These are phyloP conservation scores for Lablab purpureus DNA, from an alignment of 306 rosid genomes.

Conservation along the genomic window DNA sequence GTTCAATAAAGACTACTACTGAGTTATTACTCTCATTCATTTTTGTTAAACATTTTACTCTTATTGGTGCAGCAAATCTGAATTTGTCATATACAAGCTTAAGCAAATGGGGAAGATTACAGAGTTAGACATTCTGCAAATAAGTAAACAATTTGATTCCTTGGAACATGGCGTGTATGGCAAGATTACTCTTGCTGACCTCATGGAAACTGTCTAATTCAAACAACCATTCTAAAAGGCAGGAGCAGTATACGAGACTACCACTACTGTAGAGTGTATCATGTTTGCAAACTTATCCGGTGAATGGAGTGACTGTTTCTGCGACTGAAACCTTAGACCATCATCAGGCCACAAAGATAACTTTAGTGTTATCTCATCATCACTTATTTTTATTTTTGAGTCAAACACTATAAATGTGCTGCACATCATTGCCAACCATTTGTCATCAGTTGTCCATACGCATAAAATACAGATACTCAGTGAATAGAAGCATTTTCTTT, in stretches of 20 bases:
- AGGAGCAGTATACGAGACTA: not conserved
- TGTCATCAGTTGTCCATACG: not conserved
- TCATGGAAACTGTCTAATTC: conserved; percentile 56
- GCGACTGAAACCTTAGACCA: conserved; percentile 8
- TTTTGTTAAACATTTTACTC: conserved; percentile 6
- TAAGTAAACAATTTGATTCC: conserved; percentile 69
- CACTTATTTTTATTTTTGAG: not conserved
- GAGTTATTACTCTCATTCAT: conserved; percentile 12
- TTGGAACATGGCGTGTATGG: conserved; percentile 56
- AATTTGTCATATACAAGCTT: conserved; percentile 77
- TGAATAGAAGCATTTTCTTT: not conserved
- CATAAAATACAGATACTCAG: conserved; percentile 13
- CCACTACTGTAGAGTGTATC: not conserved
- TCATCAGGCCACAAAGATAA: conserved; percentile 6
- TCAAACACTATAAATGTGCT: conserved; percentile 2
- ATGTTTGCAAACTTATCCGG: not conserved
- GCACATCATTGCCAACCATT: conserved; percentile 22
- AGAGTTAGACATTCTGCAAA: conserved; percentile 60
- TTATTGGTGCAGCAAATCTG: conserved; percentile 65
- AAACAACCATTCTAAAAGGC: conserved; percentile 4
- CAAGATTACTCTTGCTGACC: conserved; percentile 69
- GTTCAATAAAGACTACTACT: not conserved
- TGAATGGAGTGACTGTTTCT: not conserved
- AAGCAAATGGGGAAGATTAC: conserved; percentile 74
- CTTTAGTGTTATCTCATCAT: conserved; percentile 5